A percentile compares a stretch with the other conserved stretches of the same genome.
Conservation (phyloP, 2,329 filamentous ascomycete genomes). For the Tolypocladium inflatum region DNA sequence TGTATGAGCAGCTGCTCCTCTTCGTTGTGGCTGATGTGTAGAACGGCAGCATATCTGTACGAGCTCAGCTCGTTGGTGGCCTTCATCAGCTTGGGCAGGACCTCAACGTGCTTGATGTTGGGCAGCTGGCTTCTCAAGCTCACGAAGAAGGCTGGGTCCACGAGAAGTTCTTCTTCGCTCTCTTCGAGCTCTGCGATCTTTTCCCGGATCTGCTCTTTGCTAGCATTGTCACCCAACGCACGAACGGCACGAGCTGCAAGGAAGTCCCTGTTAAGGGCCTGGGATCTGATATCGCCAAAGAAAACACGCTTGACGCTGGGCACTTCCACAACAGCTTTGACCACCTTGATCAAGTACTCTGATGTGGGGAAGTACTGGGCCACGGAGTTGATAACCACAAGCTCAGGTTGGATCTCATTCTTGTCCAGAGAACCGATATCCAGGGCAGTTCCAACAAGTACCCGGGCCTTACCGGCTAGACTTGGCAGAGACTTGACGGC, state of each 20-base stretch:
- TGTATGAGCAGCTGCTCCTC: not conserved
- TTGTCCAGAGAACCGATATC: no score
- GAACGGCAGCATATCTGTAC: slow-evolving; percentile 17
- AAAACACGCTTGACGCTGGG: slow-evolving; percentile 1
- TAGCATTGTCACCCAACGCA: no score
- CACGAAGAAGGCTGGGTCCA: slow-evolving; percentile 14
- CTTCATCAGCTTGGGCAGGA: slow-evolving; percentile 17
- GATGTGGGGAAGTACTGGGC: slow-evolving; percentile 2
- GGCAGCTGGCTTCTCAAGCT: slow-evolving; percentile 1
- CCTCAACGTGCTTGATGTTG: slow-evolving; percentile 15
- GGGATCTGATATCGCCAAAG: slow-evolving; percentile 13
- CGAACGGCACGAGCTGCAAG: slow-evolving; percentile 1
- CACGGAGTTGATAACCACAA: slow-evolving; percentile 8
- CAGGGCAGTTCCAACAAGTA: no score
- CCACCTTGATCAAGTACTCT: slow-evolving; percentile 1
- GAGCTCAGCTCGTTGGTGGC: slow-evolving; percentile 18
- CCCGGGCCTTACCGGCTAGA: no score
- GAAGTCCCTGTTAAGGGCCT: slow-evolving; percentile 7
- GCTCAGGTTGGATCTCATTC: no score
- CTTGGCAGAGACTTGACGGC: slow-evolving; percentile 5
- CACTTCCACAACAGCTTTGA: no score
- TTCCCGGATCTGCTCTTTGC: not conserved
- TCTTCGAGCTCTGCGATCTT: slow-evolving; percentile 7
- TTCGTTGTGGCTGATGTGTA: slow-evolving; percentile 1
- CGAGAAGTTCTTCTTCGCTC: slow-evolving; percentile 9